These are phyloP conservation scores for Colletotrichum sp. DNA, from an alignment of 2,329 filamentous ascomycete genomes.

Conservation along the genomic window DNA sequence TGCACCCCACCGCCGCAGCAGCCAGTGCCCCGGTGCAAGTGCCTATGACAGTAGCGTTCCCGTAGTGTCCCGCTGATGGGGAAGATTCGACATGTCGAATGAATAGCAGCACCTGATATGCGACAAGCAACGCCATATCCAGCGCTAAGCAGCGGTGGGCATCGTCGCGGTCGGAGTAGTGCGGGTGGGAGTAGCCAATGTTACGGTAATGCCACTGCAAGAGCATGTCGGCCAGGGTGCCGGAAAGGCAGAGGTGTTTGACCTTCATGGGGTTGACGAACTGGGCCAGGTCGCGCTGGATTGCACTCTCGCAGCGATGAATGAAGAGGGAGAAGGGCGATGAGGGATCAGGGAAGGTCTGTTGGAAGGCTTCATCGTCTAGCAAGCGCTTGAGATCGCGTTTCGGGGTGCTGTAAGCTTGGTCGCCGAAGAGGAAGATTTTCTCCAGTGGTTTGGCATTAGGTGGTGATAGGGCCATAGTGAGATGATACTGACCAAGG, in stretches of 20 bases:
- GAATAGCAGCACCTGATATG: neutral
- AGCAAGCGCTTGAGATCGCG: neutral
- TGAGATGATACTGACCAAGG: neutral
- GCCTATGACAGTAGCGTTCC: neutral
- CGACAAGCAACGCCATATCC: neutral
- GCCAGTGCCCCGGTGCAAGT: neutral
- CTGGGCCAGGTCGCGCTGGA: neutral
- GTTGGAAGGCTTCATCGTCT: neutral
- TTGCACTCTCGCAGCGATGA: neutral
- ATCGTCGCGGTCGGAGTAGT: neutral
- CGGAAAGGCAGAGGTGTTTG: neutral
- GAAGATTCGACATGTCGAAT: neutral
- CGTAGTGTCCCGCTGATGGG: neutral
- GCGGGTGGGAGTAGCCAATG: neutral
- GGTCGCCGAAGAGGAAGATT: neutral
- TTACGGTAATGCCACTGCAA: neutral
- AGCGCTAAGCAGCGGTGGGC: neutral
- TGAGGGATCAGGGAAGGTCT: neutral
- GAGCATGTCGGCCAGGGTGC: neutral
- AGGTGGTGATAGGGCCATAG: neutral
- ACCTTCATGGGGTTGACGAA: neutral
- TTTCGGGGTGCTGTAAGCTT: neutral
- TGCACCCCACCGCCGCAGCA: neutral
- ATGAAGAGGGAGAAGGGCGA: neutral
- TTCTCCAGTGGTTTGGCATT: neutral